Percentiles rank a stretch among this genome's conserved stretches.
phyloP scores from a whole-genome alignment of 768 basidiomycete species.

The Nidularia sp. region DNA sequence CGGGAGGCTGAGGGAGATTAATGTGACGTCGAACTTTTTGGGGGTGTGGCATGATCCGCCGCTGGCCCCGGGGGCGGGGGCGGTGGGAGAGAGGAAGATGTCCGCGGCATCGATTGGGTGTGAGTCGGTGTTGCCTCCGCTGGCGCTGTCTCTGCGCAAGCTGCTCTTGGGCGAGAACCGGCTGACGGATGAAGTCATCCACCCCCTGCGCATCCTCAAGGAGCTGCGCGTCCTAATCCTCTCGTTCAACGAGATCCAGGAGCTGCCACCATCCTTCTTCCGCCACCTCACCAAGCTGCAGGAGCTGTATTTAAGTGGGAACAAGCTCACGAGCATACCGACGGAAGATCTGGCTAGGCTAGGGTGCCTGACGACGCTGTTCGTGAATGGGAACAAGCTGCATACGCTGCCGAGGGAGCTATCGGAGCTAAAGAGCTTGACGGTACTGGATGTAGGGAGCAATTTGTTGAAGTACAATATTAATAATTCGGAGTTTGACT shows the following conservation, averaged over 20 bases:
- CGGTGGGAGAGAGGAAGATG: slow-evolving; percentile 18
- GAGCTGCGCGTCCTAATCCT: slow-evolving; percentile 83
- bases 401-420: slow-evolving; percentile 91
- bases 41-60: slow-evolving; percentile 62
- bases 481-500: slow-evolving; percentile 97
- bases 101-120: slow-evolving; percentile 19
- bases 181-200: slow-evolving; percentile 75
- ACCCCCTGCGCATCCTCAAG: slow-evolving; percentile 70
- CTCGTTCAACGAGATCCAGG: slow-evolving; percentile 92
- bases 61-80: too few relatives aligned
- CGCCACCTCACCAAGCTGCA: slow-evolving; percentile 65
- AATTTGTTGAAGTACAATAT: slow-evolving; percentile 96
- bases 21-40: slow-evolving; percentile 86
- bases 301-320: slow-evolving; percentile 93
- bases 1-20: slow-evolving; percentile 64
- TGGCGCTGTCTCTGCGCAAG: slow-evolving; percentile 67
- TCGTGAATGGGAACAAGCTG: slow-evolving; percentile 90
- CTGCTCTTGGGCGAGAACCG: slow-evolving; percentile 90
- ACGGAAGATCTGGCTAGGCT: slow-evolving; percentile 81
- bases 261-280: slow-evolving; percentile 78
- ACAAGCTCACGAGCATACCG: slow-evolving; percentile 85
- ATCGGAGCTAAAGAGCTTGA: slow-evolving; percentile 73
- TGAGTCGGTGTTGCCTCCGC: slow-evolving; percentile 17
- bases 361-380: slow-evolving; percentile 66
- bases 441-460: slow-evolving; percentile 87